phyloP scores from a whole-genome alignment of 345 rosid species.

The Gossypium raimondii region DNA sequence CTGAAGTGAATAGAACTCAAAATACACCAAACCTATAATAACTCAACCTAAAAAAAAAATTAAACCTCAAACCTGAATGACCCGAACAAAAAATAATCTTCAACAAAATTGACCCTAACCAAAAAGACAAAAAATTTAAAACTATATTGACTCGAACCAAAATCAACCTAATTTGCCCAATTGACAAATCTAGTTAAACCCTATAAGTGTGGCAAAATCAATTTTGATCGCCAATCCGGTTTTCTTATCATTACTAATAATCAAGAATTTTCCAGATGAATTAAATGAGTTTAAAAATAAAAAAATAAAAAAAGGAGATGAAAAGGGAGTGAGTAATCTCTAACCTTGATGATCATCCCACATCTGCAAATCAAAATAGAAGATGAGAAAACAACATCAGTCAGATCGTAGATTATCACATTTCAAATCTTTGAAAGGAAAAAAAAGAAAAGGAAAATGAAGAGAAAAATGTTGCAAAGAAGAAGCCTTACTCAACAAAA shows the following conservation, averaged over 20 bases:
- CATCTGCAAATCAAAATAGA: constrained; percentile 43
- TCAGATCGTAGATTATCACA: not conserved
- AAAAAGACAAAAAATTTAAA: too few relatives aligned
- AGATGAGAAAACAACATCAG: not conserved
- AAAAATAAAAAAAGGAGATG: not conserved
- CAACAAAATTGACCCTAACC: too few relatives aligned
- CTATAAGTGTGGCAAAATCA: too few relatives aligned
- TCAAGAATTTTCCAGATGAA: not conserved
- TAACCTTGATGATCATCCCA: constrained; percentile 71
- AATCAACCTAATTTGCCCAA: too few relatives aligned
- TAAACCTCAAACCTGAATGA: too few relatives aligned
- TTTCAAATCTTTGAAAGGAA: not conserved
- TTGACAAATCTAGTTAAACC: too few relatives aligned
- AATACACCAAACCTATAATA: too few relatives aligned
- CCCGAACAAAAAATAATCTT: too few relatives aligned
- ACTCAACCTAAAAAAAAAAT: too few relatives aligned
- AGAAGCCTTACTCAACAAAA: constrained; percentile 58
- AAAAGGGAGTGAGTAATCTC: constrained; percentile 6
- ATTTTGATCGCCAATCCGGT: too few relatives aligned
- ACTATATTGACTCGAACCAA: too few relatives aligned
- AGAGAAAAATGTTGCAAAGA: not conserved
- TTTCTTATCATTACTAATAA: not conserved
- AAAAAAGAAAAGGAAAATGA: not conserved
- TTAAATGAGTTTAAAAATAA: not conserved
- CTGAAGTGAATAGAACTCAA: too few relatives aligned